phyloP scores from a whole-genome alignment of 306 rosid genomes.

The Citrullus mucosospermus region DNA sequence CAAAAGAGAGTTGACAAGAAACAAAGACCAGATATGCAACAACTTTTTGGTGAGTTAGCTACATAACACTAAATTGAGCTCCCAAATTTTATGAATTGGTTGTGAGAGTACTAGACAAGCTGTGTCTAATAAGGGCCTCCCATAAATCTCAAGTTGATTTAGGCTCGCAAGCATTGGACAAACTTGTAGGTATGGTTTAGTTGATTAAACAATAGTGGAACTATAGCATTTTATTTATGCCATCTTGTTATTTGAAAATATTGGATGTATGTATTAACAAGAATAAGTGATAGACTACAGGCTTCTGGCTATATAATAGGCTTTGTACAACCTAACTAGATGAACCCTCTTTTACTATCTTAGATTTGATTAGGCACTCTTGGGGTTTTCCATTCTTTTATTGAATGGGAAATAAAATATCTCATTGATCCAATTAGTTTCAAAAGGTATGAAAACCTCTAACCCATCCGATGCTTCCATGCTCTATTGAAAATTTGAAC shows the following conservation, averaged over 20 bases:
- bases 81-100: not conserved
- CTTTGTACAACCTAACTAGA: not conserved
- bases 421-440: not conserved
- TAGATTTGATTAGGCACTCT: not conserved
- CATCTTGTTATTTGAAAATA: not conserved
- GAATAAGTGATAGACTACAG: not conserved
- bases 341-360: not conserved
- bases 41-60: conserved; percentile 10
- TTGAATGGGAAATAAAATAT: not conserved
- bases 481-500: not conserved
- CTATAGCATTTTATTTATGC: not conserved
- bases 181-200: not conserved
- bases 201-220: not conserved
- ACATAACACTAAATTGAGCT: conserved; percentile 2
- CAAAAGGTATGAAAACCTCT: not conserved
- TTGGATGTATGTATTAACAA: not conserved
- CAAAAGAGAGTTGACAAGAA: conserved; percentile 14
- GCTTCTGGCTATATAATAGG: not conserved
- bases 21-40: conserved; percentile 15
- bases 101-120: conserved; percentile 1
- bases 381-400: not conserved
- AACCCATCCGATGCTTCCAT: not conserved
- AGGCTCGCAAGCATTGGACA: not conserved
- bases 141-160: not conserved
- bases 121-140: not conserved